These are phyloP conservation scores for Apiospora rasikravindrae DNA, from an alignment of 2,329 filamentous ascomycete species.

Conservation along the genomic window DNA sequence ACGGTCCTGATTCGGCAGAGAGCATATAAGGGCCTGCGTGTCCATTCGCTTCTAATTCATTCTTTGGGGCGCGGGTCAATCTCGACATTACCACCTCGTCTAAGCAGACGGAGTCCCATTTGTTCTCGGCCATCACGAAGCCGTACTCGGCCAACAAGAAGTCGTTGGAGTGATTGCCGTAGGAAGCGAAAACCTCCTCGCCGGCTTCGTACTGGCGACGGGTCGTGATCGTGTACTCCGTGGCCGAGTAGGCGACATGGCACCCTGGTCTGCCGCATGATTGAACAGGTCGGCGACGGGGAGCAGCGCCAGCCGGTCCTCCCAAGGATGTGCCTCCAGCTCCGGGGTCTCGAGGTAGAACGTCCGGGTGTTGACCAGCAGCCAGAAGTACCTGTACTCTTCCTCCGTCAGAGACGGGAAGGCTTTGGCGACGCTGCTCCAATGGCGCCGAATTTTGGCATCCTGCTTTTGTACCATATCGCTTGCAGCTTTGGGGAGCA, in stretches of 20 bases:
- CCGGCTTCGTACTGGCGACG: conserved; percentile 9
- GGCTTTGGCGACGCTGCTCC: background rate
- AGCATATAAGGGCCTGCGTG: background rate
- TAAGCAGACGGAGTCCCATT: conserved; percentile 29
- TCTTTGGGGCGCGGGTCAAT: background rate
- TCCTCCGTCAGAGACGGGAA: conserved; percentile 18
- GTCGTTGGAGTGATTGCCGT: conserved; percentile 58
- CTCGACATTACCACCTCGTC: conserved; percentile 27
- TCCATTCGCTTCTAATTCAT: background rate
- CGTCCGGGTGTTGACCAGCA: conserved; percentile 64
- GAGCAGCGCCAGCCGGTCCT: conserved; percentile 21
- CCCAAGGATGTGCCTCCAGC: conserved; percentile 34
- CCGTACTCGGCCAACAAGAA: conserved; percentile 53
- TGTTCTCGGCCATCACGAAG: conserved; percentile 28
- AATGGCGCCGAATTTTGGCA: conserved; percentile 31
- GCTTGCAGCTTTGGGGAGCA: conserved; percentile 13
- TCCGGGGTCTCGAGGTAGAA: conserved; percentile 60
- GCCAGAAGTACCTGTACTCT: conserved; percentile 60
- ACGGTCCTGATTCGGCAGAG: background rate
- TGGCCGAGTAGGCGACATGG: conserved; percentile 9
- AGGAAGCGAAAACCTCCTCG: conserved; percentile 55
- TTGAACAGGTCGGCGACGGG: conserved; percentile 24
- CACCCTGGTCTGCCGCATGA: conserved; percentile 20
- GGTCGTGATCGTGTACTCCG: conserved; percentile 20
- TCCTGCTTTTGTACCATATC: conserved; percentile 24